Evolutionary conservation across 1,139 yeast genomes (phyloP).

Genomic region (Hansenula lynferdii): DNA sequence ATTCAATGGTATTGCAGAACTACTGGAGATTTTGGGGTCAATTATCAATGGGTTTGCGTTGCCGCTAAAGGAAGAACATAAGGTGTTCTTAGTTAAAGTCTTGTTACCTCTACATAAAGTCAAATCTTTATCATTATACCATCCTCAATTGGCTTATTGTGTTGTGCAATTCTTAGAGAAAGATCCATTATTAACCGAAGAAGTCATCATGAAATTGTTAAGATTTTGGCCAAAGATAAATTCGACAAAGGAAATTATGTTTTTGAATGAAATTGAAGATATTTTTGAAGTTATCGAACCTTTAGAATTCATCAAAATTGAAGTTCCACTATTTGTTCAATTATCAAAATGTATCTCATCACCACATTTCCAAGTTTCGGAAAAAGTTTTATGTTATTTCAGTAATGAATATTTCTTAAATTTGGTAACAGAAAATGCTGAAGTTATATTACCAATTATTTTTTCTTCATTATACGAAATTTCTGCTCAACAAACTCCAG

Average conservation of each 20-base stretch:
- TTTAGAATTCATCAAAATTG: slow-evolving; percentile 83
- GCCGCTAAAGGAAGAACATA: slow-evolving; percentile 96
- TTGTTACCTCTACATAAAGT: slow-evolving; percentile 92
- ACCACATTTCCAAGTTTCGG: slow-evolving; percentile 96
- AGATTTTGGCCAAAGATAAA: slow-evolving; percentile 98
- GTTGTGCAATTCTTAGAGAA: slow-evolving; percentile 94
- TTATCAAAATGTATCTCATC: slow-evolving; percentile 91
- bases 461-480: slow-evolving; percentile 89
- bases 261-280: slow-evolving; percentile 92
- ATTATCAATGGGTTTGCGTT: slow-evolving; percentile 97
- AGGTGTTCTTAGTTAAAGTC: slow-evolving; percentile 83
- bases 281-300: slow-evolving; percentile 97
- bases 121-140: slow-evolving; percentile 80
- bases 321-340: slow-evolving; percentile 91
- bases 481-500: slow-evolving; percentile 31
- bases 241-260: slow-evolving; percentile 94
- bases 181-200: slow-evolving; percentile 89
- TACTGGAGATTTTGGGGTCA: slow-evolving; percentile 90
- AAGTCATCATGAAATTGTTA: slow-evolving; percentile 86
- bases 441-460: slow-evolving; percentile 86
- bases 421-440: slow-evolving; percentile 85
- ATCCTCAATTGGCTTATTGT: slow-evolving; percentile 96
- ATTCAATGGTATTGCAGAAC: slow-evolving; percentile 94
- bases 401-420: slow-evolving; percentile 91
- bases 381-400: slow-evolving; percentile 92